Conservation (phyloP, 495 filamentous ascomycete species). For the Aspergillus leporis region DNA sequence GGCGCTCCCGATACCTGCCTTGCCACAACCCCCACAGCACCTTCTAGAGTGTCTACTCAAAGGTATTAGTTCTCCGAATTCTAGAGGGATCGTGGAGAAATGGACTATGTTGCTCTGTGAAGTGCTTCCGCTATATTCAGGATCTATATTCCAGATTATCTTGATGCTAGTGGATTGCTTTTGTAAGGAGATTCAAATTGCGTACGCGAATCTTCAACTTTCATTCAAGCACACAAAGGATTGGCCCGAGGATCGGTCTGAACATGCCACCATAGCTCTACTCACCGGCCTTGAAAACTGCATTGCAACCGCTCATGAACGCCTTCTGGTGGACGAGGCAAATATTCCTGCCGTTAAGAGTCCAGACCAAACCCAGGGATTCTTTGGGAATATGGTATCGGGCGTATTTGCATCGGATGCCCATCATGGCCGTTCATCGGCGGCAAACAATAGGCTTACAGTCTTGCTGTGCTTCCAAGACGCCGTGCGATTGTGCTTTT, state of each 20-base stretch:
- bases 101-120: conserved; percentile 89
- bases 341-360: conserved; percentile 67
- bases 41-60: conserved; percentile 80
- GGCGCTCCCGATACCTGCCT: conserved; percentile 22
- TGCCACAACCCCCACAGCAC: conserved; percentile 64
- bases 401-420: conserved; percentile 84
- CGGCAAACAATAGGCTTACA: conserved; percentile 90
- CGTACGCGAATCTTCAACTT: conserved; percentile 63
- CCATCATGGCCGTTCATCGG: conserved; percentile 68
- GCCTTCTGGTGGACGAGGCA: conserved; percentile 72
- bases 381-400: conserved; percentile 96
- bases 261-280: conserved; percentile 63
- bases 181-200: conserved; percentile 68
- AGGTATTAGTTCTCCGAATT: conserved; percentile 74
- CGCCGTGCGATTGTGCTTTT: conserved; percentile 85
- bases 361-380: conserved; percentile 83
- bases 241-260: conserved; percentile 46
- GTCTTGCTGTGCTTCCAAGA: conserved; percentile 97
- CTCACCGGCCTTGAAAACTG: conserved; percentile 89
- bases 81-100: conserved; percentile 77
- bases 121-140: conserved; percentile 78
- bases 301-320: conserved; percentile 84
- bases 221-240: conserved; percentile 44
- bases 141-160: conserved; percentile 83
- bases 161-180: conserved; percentile 89